Base-by-base conservation (phyloP, 495 filamentous ascomycete species). In the Podospora pseudoanserina region DNA sequence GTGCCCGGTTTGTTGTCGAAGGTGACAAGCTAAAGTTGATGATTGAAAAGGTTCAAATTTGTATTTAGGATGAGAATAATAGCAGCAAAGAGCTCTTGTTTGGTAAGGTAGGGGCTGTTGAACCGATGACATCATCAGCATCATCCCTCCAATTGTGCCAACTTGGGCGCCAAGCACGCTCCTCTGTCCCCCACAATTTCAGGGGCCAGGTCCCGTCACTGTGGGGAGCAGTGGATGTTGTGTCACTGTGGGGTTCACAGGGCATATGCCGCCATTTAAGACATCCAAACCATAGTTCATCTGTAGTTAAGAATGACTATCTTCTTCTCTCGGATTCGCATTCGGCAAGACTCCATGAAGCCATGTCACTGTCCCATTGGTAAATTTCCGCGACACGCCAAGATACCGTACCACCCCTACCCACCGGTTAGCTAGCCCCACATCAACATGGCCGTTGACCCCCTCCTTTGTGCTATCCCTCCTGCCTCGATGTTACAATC, bases 61-160 rank as follows among this genome's bases (percentile, higher is more conserved):
- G 56, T 67, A 16, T 44, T 67, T 20, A 9, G 2, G 2, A 23
- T 4, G 20, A 28, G 30, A 26, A 4, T 34, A 2, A 49, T 5
- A 23, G 55, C 19, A 58, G 32, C 26, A 1, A 26, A 23, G 54
- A 34, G 55, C n/a, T 20, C 34, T 26, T 54, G 49, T 20, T 26
- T n/a, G 61, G 20, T 28, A 11, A 18, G 28, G 5, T 65, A 16
- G 18, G 26, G 23, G 3, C 19, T 65, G 64, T 28, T 58, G 11
- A 28, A 15, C 39, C 58, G 28, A 67, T 67, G 65, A 67, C 65
- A 67, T 67, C 65, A 67, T 32, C 34, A 13, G 57, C 39, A 61
- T 19, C 55, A 13, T 19, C 13, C n/a, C 55, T 7, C 55, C 55
- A 5, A n/a, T 18, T 26, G 23, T 16, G 39, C 39, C 39, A 49